Evolutionary conservation across 2,329 filamentous ascomycete species (phyloP), one percentile per base, ranked within the genome.

Genomic region (Sarocladium kiliense): DNA sequence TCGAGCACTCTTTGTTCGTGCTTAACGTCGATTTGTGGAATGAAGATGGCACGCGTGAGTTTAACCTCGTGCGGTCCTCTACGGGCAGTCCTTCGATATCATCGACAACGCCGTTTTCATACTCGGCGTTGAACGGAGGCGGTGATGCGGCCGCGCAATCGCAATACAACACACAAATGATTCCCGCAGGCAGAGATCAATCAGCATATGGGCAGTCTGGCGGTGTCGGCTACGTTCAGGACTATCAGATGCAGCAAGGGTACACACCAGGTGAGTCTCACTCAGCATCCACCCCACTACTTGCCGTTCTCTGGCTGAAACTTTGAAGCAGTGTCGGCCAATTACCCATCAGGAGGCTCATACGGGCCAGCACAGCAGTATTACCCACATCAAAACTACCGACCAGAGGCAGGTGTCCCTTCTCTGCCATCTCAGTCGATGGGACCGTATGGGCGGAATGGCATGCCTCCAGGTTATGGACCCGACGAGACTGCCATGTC

Each of bases 61-160:
- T 86, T 30, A 87, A 87, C 55, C 78, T 88, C 57, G 79, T 85
- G 23, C 83, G 86, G 65, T 78, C 78, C 58, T 81, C 78, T 1
- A 84, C 84, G 58, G 83, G 81, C 25, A 79, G 79, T 2, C 89
- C 90, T 1, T 91, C 89, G 14, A 96, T 96, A 63, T 89, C 87
- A 2, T 88, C 88, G 3, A 89, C 89, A 9, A 88, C 87, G 9
- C 86, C 87, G 3, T 88, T 87, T 6, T 90, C 90, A 1, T 96
- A 89, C 65, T 84, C 65, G 16, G 56, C 64, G 2, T 39, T 82
- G 78, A 56, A 77, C 71, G 55, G 68, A 65, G 50, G 57, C 12
- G 60, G 67, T 30, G 68, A 71, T 37, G 55, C 63, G n/a, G n/a
- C n/a, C 10, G 58, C 59, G 2, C 58, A 61, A 23, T 42, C 61